A percentile compares a stretch with the other conserved stretches of the same genome.
phyloP scores from a whole-genome alignment of 257 asterid genomes.

The Hygrophila difformis region DNA sequence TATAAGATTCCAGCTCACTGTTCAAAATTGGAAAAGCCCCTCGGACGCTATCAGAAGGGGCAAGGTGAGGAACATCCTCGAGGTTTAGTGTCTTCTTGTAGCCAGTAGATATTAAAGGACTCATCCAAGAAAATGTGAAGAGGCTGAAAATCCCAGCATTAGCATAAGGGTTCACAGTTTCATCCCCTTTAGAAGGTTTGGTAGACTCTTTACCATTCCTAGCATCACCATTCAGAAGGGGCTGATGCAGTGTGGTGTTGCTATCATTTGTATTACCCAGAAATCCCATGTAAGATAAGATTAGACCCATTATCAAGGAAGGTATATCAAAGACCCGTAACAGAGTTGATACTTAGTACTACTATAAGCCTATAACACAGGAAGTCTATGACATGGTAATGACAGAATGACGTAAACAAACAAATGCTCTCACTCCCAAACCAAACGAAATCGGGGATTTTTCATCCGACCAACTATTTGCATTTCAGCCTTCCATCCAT shows the following conservation, averaged over 20 bases:
- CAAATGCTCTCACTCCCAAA: constrained; percentile 44
- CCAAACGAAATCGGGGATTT: constrained; percentile 42
- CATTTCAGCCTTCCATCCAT: no score
- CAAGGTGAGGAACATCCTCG: constrained; percentile 88
- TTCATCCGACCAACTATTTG: constrained; percentile 63
- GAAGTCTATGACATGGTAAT: constrained; percentile 49
- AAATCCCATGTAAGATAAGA: constrained; percentile 44
- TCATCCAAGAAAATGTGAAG: constrained; percentile 71
- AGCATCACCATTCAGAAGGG: constrained; percentile 42
- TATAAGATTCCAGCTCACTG: constrained; percentile 30
- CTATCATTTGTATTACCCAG: constrained; percentile 24
- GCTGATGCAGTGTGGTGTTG: constrained; percentile 36
- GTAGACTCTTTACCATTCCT: constrained; percentile 23
- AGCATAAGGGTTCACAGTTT: constrained; percentile 69
- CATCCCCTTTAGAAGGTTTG: constrained; percentile 34
- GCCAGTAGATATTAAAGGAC: constrained; percentile 58
- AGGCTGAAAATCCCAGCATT: constrained; percentile 46
- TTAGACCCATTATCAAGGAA: constrained; percentile 34
- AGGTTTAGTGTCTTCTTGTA: constrained; percentile 59
- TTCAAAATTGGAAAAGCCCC: constrained; percentile 51
- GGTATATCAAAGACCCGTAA: constrained; percentile 59
- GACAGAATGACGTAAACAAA: constrained; percentile 49
- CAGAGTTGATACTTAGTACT: constrained; percentile 24
- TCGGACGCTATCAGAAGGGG: constrained; percentile 36
- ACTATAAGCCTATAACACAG: constrained; percentile 32